Percentiles rank a stretch among this genome's conserved stretches.
phyloP scores from a whole-genome alignment of 768 basidiomycete genomes.

The Amanita polypyramis region DNA sequence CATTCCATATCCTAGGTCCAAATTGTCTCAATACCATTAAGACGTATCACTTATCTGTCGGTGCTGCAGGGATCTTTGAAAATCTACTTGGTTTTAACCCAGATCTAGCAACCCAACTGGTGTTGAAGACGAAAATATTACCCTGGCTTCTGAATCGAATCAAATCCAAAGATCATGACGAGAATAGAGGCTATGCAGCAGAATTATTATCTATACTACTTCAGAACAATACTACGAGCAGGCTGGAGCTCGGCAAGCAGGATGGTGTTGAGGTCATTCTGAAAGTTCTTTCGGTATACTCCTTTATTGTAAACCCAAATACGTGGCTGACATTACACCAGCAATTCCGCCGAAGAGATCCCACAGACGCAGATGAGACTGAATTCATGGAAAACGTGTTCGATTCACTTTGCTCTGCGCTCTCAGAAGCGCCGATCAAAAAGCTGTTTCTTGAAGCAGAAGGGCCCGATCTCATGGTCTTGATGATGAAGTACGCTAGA shows the following conservation, averaged over 20 bases:
- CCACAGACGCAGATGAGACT: constrained; percentile 76
- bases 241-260: constrained; percentile 54
- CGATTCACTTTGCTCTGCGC: constrained; percentile 77
- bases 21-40: background rate
- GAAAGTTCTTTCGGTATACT: constrained; percentile 72
- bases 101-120: constrained; percentile 55
- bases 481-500: constrained; percentile 81
- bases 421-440: constrained; percentile 75
- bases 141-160: constrained; percentile 75
- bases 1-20: constrained; percentile 85
- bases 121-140: constrained; percentile 65
- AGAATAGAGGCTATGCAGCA: constrained; percentile 88
- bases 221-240: constrained; percentile 62
- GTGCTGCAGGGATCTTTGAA: constrained; percentile 70
- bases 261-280: constrained; percentile 74
- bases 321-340: constrained; percentile 19
- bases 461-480: constrained; percentile 94
- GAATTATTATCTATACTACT: constrained; percentile 89
- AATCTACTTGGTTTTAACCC: constrained; percentile 86
- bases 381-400: constrained; percentile 99
- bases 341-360: constrained; percentile 85
- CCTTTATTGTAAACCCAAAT: background rate
- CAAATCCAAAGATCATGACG: constrained; percentile 63
- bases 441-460: constrained; percentile 78
- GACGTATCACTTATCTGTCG: background rate